Evolutionary conservation across 768 basidiomycete genomes (phyloP).

Genomic region (Panaeolus cyanescens): DNA sequence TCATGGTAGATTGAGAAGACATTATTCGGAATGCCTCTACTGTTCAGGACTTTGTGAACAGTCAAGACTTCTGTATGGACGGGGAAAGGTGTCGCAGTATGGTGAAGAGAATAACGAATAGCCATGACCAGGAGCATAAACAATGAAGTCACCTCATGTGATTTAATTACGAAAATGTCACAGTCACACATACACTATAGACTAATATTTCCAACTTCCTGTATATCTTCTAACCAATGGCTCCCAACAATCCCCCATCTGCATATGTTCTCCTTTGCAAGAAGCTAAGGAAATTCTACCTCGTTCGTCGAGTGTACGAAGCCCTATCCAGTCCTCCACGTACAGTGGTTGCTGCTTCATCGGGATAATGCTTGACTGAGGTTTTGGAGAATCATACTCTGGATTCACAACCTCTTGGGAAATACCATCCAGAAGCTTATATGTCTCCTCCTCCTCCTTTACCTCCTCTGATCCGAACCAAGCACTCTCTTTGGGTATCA

Average conservation of each 20-base stretch:
- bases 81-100: background rate
- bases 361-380: conserved; percentile 49
- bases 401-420: background rate
- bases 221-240: conserved; percentile 44
- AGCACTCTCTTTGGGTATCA: conserved; percentile 81
- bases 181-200: background rate
- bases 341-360: conserved; percentile 78
- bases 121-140: background rate
- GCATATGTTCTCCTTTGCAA: conserved; percentile 81
- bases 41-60: background rate
- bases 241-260: conserved; percentile 65
- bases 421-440: background rate
- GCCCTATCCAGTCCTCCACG: conserved; percentile 79
- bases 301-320: conserved; percentile 68
- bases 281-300: conserved; percentile 58
- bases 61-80: background rate
- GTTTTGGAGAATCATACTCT: background rate
- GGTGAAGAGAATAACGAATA: background rate
- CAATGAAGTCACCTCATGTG: background rate
- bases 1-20: conserved; percentile 9
- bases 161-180: background rate
- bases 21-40: background rate
- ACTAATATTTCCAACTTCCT: conserved; percentile 23
- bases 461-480: conserved; percentile 81
- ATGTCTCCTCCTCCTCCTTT: conserved; percentile 28